Evolutionary conservation across 768 basidiomycete genomes (phyloP).

Genomic region (Porpolomopsis calyptriformis): DNA sequence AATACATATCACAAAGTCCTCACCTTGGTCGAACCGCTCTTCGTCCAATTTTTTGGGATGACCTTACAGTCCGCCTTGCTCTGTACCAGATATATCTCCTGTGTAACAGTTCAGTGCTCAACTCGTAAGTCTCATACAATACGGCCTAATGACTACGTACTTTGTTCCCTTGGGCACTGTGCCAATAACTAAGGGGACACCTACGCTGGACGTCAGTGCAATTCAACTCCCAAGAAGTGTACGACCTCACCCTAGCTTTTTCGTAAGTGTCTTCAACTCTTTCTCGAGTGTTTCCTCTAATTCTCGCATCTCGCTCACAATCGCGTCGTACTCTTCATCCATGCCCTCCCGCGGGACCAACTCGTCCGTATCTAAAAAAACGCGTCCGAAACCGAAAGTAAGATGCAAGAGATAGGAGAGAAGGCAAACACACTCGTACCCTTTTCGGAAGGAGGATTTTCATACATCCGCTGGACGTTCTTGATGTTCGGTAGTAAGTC

Average conservation of each 20-base stretch:
- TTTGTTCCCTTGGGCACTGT: slow-evolving; percentile 78
- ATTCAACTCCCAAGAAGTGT: slow-evolving; percentile 1
- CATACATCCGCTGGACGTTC: slow-evolving; percentile 65
- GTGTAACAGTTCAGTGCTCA: neutral
- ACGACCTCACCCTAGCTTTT: slow-evolving; percentile 48
- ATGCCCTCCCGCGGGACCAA: slow-evolving; percentile 78
- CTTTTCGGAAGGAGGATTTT: slow-evolving; percentile 40
- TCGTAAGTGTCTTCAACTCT: slow-evolving; percentile 54
- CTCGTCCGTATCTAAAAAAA: slow-evolving; percentile 45
- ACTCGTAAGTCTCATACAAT: neutral
- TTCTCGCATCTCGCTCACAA: slow-evolving; percentile 56
- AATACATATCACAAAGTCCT: slow-evolving; percentile 5
- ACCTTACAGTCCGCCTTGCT: slow-evolving; percentile 47
- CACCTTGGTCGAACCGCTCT: slow-evolving; percentile 74
- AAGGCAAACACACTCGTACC: slow-evolving; percentile 28
- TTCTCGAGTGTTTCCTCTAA: slow-evolving; percentile 66
- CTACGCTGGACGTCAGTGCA: slow-evolving; percentile 10
- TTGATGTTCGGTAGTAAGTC: slow-evolving; percentile 64
- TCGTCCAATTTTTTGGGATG: slow-evolving; percentile 78
- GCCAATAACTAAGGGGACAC: slow-evolving; percentile 27
- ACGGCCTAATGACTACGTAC: slow-evolving; percentile 22
- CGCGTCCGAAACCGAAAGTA: neutral
- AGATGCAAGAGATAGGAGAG: neutral
- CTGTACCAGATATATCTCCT: slow-evolving; percentile 91
- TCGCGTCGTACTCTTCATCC: slow-evolving; percentile 73